Percentiles rank a stretch among this genome's conserved stretches.
phyloP scores from a whole-genome alignment of 164 flowering plant genomes.

The Liriodendron chinense region DNA sequence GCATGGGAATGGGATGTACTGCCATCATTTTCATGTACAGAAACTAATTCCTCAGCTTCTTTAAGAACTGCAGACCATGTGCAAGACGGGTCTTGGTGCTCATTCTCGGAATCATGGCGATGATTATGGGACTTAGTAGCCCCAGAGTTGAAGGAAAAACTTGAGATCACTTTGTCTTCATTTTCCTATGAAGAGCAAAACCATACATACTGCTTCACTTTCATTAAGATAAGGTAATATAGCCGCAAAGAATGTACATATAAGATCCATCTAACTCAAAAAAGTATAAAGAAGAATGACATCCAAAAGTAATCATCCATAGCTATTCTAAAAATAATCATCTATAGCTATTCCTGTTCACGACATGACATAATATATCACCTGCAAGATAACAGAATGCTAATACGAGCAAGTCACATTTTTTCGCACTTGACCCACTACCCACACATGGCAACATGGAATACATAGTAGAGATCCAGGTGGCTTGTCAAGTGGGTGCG shows the following conservation, averaged over 20 bases:
- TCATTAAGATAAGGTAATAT: background rate
- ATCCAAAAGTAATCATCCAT: background rate
- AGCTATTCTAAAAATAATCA: too few relatives aligned
- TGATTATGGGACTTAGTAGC: conserved; percentile 15
- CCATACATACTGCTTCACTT: background rate
- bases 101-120: conserved; percentile 15
- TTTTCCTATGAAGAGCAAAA: conserved; percentile 10
- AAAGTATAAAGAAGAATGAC: background rate
- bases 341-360: too few relatives aligned
- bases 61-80: conserved; percentile 34
- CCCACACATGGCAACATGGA: too few relatives aligned
- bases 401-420: too few relatives aligned
- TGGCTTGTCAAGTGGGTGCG: too few relatives aligned
- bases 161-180: conserved; percentile 16
- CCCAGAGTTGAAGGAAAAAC: conserved; percentile 10
- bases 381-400: too few relatives aligned
- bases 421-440: too few relatives aligned
- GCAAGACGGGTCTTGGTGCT: conserved; percentile 13
- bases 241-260: background rate
- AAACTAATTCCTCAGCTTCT: conserved; percentile 36
- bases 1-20: conserved; percentile 28
- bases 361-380: too few relatives aligned
- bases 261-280: background rate
- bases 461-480: too few relatives aligned
- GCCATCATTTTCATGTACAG: conserved; percentile 27